These are phyloP conservation scores for Verticillium nubilum DNA, from an alignment of 2,329 filamentous ascomycete genomes.

Conservation along the genomic window DNA sequence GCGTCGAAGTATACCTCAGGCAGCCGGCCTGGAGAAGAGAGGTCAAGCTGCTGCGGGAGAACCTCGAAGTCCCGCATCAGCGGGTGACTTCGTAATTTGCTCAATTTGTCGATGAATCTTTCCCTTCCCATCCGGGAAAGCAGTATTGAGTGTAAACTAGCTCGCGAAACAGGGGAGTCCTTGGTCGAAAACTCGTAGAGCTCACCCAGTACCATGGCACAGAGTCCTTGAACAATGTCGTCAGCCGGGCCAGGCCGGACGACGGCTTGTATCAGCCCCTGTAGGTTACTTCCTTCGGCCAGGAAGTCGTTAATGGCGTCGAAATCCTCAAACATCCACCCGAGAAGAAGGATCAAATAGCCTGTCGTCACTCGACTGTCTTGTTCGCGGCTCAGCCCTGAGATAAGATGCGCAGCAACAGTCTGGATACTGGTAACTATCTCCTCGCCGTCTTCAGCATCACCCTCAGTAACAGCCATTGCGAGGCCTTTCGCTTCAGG, in stretches of 20 bases:
- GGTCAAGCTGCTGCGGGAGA: constrained; percentile 61
- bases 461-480: constrained; percentile 81
- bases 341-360: constrained; percentile 82
- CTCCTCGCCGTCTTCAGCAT: constrained; percentile 85
- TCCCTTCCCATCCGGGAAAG: constrained; percentile 75
- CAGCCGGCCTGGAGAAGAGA: constrained; percentile 41
- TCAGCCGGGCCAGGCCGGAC: constrained; percentile 51
- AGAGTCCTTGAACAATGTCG: constrained; percentile 73
- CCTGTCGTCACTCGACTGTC: constrained; percentile 77
- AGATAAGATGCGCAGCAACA: constrained; percentile 78
- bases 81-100: constrained; percentile 70
- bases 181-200: constrained; percentile 97
- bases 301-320: constrained; percentile 91
- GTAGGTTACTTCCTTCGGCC: constrained; percentile 86
- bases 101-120: constrained; percentile 78
- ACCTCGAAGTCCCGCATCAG: constrained; percentile 88
- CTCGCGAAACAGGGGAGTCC: constrained; percentile 83
- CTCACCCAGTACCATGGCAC: constrained; percentile 77
- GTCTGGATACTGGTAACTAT: constrained; percentile 91
- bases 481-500: constrained; percentile 71
- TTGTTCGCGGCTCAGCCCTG: constrained; percentile 67
- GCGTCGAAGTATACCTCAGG: constrained; percentile 83
- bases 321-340: constrained; percentile 89
- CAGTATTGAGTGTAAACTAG: constrained; percentile 74
- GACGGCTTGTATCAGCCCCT: constrained; percentile 73